Evolutionary conservation across 164 flowering plant species (phyloP), one percentile per base, ranked within the genome.

Genomic region (Dillenia turbinata): DNA sequence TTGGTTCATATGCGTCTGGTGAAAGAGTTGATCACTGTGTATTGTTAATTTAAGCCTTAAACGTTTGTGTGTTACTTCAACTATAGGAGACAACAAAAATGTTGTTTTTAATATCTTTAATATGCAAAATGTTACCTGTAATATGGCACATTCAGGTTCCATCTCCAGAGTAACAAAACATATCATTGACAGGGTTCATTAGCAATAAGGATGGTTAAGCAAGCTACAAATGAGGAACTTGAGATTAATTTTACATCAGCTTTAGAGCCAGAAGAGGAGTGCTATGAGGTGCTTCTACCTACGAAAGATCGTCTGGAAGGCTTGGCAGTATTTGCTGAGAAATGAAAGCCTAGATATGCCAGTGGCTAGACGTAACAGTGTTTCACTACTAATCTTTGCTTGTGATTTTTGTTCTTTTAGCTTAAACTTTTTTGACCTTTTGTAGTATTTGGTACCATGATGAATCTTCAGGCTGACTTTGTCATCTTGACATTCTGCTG

Each of bases 311-410:
- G 97, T 10, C 67, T 89, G 65, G 98, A 91, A 78, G 98, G 93
- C 52, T 68, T 94, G 61, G 93, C 91, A 47, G 98, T 97, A 78
- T 94, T 94, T 80, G 89, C 92, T 10, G 98, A 91, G 82, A 94
- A 84, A 73, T 75, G 98, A 46, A 85, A 89, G 59, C 95, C 98
- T 45, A 74, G 44, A 63, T 89, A 87, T 66, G 73, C 47, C 9
- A 96, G 96, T 17, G 74, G 56, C 56, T 9, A 9, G 0, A 19
- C 11, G 6, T 19, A 24, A 19, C 40, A 11, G 5, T 9, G 10
- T 12, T 9, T 10, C 22, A 19, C 26, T 9, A 19, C 14, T 54
- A 19, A 26, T 54, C 26, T 3, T 22, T 54, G 10, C 56, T 4
- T 22, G 2, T 8, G 8, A 52, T 54, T 54, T 54, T 15, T 19